Evolutionary conservation across 1,139 yeast species (phyloP).

Genomic region (Candida frijolesensis): DNA sequence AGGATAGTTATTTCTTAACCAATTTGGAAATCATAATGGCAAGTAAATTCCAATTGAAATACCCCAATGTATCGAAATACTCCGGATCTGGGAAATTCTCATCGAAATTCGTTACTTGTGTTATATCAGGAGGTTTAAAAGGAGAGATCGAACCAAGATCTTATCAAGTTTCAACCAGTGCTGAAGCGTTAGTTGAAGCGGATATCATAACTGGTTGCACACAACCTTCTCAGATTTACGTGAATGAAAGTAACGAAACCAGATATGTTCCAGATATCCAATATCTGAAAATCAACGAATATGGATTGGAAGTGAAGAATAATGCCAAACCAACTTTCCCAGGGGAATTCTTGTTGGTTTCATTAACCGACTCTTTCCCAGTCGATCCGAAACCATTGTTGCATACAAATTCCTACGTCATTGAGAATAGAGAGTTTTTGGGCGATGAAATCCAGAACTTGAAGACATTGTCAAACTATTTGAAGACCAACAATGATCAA

Average conservation of each 20-base stretch:
- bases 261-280: slow-evolving; percentile 95
- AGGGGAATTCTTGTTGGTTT: slow-evolving; percentile 84
- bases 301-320: slow-evolving; percentile 80
- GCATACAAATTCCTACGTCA: slow-evolving; percentile 53
- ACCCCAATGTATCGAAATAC: slow-evolving; percentile 70
- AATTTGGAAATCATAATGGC: slow-evolving; percentile 88
- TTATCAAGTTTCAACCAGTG: slow-evolving; percentile 85
- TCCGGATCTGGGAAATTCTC: slow-evolving; percentile 70
- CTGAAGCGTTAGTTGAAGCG: slow-evolving; percentile 86
- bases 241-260: slow-evolving; percentile 67
- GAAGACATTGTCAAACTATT: slow-evolving; percentile 37
- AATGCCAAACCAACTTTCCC: slow-evolving; percentile 97
- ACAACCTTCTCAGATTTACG: slow-evolving; percentile 85
- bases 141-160: slow-evolving; percentile 92
- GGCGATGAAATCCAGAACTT: slow-evolving; percentile 72
- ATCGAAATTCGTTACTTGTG: slow-evolving; percentile 92
- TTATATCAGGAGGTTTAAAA: slow-evolving; percentile 78
- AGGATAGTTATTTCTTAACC: slow-evolving; percentile 84
- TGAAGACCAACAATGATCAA: slow-evolving; percentile 41
- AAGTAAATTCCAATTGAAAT: slow-evolving; percentile 68
- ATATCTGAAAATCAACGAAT: slow-evolving; percentile 83
- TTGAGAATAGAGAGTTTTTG: slow-evolving; percentile 76
- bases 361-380: slow-evolving; percentile 93
- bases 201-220: slow-evolving; percentile 86
- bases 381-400: slow-evolving; percentile 57